Percentiles rank a stretch among this genome's conserved stretches.
These are phyloP conservation scores for Mycosphaerella sp. DNA, from an alignment of 2,329 filamentous ascomycete species.

Conservation along the genomic window DNA sequence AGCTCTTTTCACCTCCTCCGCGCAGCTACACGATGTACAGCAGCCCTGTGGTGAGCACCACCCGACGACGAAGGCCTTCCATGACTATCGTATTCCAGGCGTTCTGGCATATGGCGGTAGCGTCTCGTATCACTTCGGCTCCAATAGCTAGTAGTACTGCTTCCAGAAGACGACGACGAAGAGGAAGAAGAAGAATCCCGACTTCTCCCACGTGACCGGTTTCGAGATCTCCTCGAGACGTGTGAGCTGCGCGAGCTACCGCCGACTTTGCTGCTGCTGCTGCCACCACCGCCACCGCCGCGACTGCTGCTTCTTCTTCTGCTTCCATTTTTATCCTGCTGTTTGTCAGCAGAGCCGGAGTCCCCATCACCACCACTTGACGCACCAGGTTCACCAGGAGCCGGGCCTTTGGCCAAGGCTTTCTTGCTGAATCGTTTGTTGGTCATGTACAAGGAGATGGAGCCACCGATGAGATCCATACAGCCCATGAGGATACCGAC, in stretches of 20 bases:
- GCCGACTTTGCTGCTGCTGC: background rate
- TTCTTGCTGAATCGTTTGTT: constrained; percentile 18
- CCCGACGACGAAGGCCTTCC: background rate
- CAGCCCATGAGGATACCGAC: constrained; percentile 18
- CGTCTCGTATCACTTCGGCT: constrained; percentile 1
- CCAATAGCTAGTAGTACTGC: background rate
- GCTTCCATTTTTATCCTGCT: constrained; percentile 2
- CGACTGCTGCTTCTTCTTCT: background rate
- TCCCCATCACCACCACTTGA: constrained; percentile 4
- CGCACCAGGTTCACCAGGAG: constrained; percentile 8
- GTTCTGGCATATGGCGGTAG: constrained; percentile 8
- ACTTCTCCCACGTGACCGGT: background rate
- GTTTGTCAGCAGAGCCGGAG: constrained; percentile 7
- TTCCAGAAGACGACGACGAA: background rate
- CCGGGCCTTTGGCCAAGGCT: constrained; percentile 11
- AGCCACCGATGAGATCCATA: constrained; percentile 19
- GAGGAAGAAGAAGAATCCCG: background rate
- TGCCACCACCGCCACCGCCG: constrained; percentile 2
- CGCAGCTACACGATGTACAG: too few relatives aligned
- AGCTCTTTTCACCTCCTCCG: too few relatives aligned
- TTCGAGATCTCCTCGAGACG: background rate
- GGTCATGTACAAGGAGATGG: constrained; percentile 18
- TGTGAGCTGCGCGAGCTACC: constrained; percentile 1
- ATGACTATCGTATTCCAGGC: constrained; percentile 6
- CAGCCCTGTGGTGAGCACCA: too few relatives aligned